Percentiles rank a stretch among this genome's conserved stretches.
phyloP scores from a whole-genome alignment of 345 rosid species.

The Punica granatum region DNA sequence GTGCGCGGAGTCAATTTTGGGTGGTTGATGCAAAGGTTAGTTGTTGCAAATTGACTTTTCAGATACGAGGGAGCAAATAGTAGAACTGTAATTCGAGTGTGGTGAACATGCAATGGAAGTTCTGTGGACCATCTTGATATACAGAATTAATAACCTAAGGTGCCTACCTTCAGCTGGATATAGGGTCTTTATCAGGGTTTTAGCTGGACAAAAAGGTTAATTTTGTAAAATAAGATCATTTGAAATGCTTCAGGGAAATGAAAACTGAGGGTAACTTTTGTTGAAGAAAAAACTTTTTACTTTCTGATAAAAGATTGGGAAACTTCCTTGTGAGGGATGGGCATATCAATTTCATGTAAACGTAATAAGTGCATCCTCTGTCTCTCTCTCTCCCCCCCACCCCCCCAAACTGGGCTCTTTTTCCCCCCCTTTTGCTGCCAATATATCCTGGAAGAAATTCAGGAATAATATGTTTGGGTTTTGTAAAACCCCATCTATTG shows the following conservation, averaged over 20 bases:
- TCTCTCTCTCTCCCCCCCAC: too few relatives aligned
- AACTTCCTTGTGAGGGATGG: neutral
- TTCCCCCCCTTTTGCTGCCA: too few relatives aligned
- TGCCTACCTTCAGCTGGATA: neutral
- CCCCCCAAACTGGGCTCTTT: too few relatives aligned
- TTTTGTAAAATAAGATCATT: neutral
- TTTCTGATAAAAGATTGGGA: neutral
- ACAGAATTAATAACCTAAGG: neutral
- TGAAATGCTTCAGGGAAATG: neutral
- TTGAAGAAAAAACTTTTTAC: neutral
- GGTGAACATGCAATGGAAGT: neutral
- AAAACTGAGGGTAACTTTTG: neutral
- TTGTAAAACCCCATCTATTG: neutral
- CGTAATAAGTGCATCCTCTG: neutral
- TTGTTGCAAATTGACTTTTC: neutral
- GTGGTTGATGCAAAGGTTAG: constrained; percentile 91
- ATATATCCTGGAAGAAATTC: neutral
- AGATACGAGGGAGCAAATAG: neutral
- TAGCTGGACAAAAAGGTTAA: too few relatives aligned
- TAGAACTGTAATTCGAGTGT: neutral
- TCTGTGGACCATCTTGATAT: neutral
- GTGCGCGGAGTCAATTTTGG: constrained; percentile 96
- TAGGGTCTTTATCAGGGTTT: too few relatives aligned
- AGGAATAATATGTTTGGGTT: neutral
- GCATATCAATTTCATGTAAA: neutral